Evolutionary conservation across 495 filamentous ascomycete genomes (phyloP).

Genomic region (Chaetomium tenue): DNA sequence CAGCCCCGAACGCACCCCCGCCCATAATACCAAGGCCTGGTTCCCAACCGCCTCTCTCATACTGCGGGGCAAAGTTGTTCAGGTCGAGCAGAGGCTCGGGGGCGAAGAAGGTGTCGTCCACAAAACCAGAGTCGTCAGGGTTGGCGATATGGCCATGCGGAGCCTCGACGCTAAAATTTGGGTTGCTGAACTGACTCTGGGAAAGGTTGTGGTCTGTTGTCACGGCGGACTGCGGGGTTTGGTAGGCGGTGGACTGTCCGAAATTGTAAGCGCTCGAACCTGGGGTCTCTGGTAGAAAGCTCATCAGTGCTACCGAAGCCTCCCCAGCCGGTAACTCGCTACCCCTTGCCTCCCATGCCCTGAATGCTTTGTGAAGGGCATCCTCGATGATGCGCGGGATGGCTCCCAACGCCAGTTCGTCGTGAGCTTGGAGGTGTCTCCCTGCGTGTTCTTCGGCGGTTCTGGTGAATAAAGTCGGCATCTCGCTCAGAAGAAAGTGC

Average conservation of each 20-base stretch:
- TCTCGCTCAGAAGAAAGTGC: constrained; percentile 29
- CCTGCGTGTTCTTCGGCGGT: constrained; percentile 28
- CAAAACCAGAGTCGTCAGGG: constrained; percentile 17
- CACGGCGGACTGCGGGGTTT: background rate
- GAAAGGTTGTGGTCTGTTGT: background rate
- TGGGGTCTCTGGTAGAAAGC: constrained; percentile 9
- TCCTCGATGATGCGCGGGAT: constrained; percentile 31
- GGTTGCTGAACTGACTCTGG: background rate
- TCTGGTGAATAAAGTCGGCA: constrained; percentile 30
- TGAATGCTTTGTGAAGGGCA: constrained; percentile 29
- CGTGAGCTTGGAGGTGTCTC: constrained; percentile 20
- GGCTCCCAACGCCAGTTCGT: constrained; percentile 24
- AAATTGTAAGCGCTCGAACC: constrained; percentile 6
- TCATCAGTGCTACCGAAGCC: constrained; percentile 16
- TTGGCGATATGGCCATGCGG: background rate
- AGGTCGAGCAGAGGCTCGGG: constrained; percentile 11
- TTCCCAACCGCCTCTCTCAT: constrained; percentile 9
- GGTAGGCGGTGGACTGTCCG: constrained; percentile 3
- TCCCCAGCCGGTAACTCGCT: constrained; percentile 12
- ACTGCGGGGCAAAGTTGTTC: constrained; percentile 14
- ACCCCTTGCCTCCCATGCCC: constrained; percentile 25
- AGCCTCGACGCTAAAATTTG: background rate
- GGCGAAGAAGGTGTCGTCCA: constrained; percentile 8
- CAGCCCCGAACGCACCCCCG: background rate
- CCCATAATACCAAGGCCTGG: constrained; percentile 3